Conservation (phyloP, 2,329 filamentous ascomycete genomes). For the Fusarium cyanostomum region DNA sequence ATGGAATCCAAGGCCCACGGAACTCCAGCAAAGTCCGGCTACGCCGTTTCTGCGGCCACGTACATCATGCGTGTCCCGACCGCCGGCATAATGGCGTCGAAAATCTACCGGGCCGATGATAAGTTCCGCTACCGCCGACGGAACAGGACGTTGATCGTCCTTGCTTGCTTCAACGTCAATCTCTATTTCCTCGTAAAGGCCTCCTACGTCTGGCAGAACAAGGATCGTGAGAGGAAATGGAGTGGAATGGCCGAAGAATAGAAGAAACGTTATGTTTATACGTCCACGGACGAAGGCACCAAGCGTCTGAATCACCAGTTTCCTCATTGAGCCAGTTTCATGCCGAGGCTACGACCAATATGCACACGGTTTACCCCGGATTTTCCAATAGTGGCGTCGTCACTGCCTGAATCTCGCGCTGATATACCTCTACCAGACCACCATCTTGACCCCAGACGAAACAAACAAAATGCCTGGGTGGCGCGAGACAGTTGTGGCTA, state of each 20-base stretch:
- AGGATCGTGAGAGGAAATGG: slow-evolving; percentile 14
- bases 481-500: not conserved
- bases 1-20: slow-evolving; percentile 59
- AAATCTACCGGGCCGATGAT: slow-evolving; percentile 60
- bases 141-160: slow-evolving; percentile 49
- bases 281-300: slow-evolving; percentile 22
- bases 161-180: slow-evolving; percentile 38
- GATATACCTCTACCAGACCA: not conserved
- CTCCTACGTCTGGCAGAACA: slow-evolving; percentile 53
- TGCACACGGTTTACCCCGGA: slow-evolving; percentile 13
- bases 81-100: slow-evolving; percentile 55
- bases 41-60: slow-evolving; percentile 67
- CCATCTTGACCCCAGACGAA: not conserved
- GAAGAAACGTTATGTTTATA: slow-evolving; percentile 5
- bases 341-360: slow-evolving; percentile 3
- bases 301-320: slow-evolving; percentile 26
- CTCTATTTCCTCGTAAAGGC: slow-evolving; percentile 54
- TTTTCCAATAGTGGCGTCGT: not conserved
- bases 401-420: not conserved
- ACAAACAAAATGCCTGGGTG: not conserved
- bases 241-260: slow-evolving; percentile 16
- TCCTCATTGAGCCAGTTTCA: slow-evolving; percentile 13
- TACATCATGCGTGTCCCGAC: slow-evolving; percentile 56
- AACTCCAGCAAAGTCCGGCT: slow-evolving; percentile 71
- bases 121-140: slow-evolving; percentile 55